These are phyloP conservation scores for Cyphellophora attinorum DNA, from an alignment of 2,329 filamentous ascomycete species.

Conservation along the genomic window DNA sequence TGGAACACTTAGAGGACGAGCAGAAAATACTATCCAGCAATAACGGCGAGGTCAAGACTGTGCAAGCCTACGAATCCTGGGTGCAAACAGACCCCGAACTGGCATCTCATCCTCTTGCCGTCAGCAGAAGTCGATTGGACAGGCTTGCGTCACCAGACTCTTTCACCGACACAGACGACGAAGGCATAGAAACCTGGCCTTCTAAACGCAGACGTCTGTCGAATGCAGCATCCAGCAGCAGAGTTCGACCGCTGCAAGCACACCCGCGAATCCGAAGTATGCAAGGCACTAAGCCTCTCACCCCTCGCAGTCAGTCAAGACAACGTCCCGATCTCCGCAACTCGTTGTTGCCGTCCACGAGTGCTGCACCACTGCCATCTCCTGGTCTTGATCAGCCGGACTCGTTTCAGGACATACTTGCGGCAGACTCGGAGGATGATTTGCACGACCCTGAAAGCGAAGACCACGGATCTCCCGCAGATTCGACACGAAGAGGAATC, in stretches of 20 bases:
- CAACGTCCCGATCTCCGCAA: not conserved
- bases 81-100: not conserved
- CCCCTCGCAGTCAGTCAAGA: conserved; percentile 12
- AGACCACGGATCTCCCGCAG: not conserved
- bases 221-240: not conserved
- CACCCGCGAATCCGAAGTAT: conserved; percentile 13
- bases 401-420: not conserved
- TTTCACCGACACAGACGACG: conserved; percentile 12
- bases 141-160: conserved; percentile 19
- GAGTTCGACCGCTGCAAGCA: conserved; percentile 3
- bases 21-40: conserved; percentile 10
- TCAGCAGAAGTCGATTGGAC: not conserved
- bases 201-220: not conserved
- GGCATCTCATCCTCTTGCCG: not conserved
- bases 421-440: not conserved
- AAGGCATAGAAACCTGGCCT: not conserved
- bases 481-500: conserved; percentile 4
- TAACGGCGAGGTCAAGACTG: conserved; percentile 13
- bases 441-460: not conserved
- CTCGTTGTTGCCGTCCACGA: not conserved
- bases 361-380: not conserved
- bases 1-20: conserved; percentile 28
- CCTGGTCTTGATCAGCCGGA: not conserved
- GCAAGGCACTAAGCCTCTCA: conserved; percentile 17
- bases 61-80: conserved; percentile 10